Evolutionary conservation across 208 protist species (phyloP).

Genomic region (Trypanosoma melophagium): DNA sequence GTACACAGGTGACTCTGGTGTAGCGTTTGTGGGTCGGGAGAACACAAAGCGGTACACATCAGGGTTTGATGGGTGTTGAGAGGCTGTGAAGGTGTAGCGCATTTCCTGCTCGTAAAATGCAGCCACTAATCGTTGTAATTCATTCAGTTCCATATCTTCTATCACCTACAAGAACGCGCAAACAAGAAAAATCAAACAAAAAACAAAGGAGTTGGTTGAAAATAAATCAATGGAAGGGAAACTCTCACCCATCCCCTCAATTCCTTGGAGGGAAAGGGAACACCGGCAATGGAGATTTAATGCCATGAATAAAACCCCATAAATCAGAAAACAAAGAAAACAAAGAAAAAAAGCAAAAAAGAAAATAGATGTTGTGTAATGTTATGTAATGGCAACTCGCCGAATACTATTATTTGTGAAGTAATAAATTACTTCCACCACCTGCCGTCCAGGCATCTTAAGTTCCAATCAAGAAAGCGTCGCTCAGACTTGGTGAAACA

Average conservation of each 20-base stretch:
- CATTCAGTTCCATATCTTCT: constrained; percentile 23
- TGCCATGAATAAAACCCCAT: too few species aligned
- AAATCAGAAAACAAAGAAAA: too few species aligned
- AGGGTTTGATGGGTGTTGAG: constrained; percentile 25
- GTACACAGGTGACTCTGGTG: constrained; percentile 28
- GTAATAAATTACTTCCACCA: background rate
- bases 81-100: constrained; percentile 29
- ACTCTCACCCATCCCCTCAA: too few species aligned
- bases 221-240: too few species aligned
- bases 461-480: constrained; percentile 23
- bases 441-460: background rate
- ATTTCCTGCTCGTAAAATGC: constrained; percentile 26
- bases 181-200: constrained; percentile 12
- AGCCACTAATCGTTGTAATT: constrained; percentile 22
- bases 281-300: too few species aligned
- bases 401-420: background rate
- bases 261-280: too few species aligned
- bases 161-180: background rate
- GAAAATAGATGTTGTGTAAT: too few species aligned
- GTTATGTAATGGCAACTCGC: too few species aligned
- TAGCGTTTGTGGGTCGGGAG: constrained; percentile 25
- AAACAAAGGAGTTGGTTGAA: background rate
- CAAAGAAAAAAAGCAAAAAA: too few species aligned
- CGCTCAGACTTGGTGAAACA: constrained; percentile 21
- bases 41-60: constrained; percentile 30